These are phyloP conservation scores for Fusarium hostae DNA, from an alignment of 2,329 filamentous ascomycete genomes.

Conservation along the genomic window DNA sequence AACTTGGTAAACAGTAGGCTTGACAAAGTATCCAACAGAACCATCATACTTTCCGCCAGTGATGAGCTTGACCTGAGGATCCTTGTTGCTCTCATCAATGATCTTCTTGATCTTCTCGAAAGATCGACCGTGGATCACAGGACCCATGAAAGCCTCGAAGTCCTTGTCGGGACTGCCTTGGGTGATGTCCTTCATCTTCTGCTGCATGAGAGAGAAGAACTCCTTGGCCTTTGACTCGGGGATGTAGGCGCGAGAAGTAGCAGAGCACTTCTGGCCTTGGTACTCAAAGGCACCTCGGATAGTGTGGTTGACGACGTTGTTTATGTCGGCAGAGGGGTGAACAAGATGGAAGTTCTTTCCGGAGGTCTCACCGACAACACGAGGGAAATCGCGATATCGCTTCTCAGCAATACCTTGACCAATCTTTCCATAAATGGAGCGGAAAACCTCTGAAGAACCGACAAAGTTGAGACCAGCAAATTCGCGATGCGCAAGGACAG, in stretches of 20 bases:
- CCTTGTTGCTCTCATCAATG: conserved; percentile 82
- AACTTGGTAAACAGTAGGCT: conserved; percentile 83
- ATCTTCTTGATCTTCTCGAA: conserved; percentile 83
- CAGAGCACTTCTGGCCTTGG: conserved; percentile 91
- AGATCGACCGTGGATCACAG: conserved; percentile 82
- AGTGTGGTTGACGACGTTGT: conserved; percentile 84
- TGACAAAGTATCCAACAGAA: conserved; percentile 82
- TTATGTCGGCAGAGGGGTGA: conserved; percentile 79
- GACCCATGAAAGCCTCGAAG: conserved; percentile 80
- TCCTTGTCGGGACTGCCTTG: conserved; percentile 76
- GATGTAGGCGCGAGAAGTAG: conserved; percentile 82
- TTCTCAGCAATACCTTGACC: conserved; percentile 82
- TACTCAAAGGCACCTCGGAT: conserved; percentile 90
- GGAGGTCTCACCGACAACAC: conserved; percentile 89
- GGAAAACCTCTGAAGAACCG: conserved; percentile 91
- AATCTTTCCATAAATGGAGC: conserved; percentile 86
- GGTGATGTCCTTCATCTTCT: conserved; percentile 75
- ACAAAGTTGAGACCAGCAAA: conserved; percentile 96
- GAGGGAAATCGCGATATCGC: conserved; percentile 84
- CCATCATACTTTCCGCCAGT: conserved; percentile 81
- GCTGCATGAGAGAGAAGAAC: conserved; percentile 73
- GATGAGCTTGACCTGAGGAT: conserved; percentile 76
- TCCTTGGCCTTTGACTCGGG: conserved; percentile 79
- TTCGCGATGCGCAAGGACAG: conserved; percentile 78
- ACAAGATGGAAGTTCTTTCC: conserved; percentile 94